A percentile compares a stretch with the other conserved stretches of the same genome.
Conservation (phyloP, 192 early-diverging fungal species). For the Entomortierella parvispora region DNA sequence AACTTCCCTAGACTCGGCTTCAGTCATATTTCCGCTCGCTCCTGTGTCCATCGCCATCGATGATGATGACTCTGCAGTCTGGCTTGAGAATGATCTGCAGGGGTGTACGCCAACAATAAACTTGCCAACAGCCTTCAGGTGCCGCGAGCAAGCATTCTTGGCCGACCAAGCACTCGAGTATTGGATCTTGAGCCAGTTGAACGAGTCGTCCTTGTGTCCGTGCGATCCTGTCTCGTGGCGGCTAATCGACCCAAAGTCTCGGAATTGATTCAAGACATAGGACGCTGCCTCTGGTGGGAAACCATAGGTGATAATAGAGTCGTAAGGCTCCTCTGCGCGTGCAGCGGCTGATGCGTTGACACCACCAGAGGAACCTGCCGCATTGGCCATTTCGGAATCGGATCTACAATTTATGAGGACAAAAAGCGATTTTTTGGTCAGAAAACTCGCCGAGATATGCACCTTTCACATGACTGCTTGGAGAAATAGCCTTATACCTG, state of each 20-base stretch:
- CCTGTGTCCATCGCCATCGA: conserved; percentile 22
- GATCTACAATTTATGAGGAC: not conserved
- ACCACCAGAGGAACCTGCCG: not conserved
- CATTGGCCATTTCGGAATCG: not conserved
- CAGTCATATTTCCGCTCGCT: conserved; percentile 4
- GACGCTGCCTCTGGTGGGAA: conserved; percentile 36
- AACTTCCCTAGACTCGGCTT: conserved; percentile 19
- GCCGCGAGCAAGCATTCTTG: conserved; percentile 19
- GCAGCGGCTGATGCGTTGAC: not conserved
- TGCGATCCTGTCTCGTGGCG: conserved; percentile 28
- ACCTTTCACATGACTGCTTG: not conserved
- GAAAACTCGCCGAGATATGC: not conserved
- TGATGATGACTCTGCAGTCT: not conserved
- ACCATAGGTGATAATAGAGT: conserved; percentile 43
- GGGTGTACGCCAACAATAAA: conserved; percentile 37
- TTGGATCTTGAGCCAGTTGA: conserved; percentile 47
- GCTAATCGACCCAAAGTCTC: conserved; percentile 27
- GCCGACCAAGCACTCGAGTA: conserved; percentile 30
- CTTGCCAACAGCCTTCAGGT: conserved; percentile 27
- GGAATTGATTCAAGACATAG: conserved; percentile 37
- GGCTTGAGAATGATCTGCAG: conserved; percentile 9
- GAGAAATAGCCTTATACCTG: not conserved
- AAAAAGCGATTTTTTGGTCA: too few relatives aligned
- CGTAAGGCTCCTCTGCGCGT: not conserved
- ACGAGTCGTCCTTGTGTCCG: conserved; percentile 20